Conservation (phyloP, 306 rosid genomes). For the Prunus campanulata region DNA sequence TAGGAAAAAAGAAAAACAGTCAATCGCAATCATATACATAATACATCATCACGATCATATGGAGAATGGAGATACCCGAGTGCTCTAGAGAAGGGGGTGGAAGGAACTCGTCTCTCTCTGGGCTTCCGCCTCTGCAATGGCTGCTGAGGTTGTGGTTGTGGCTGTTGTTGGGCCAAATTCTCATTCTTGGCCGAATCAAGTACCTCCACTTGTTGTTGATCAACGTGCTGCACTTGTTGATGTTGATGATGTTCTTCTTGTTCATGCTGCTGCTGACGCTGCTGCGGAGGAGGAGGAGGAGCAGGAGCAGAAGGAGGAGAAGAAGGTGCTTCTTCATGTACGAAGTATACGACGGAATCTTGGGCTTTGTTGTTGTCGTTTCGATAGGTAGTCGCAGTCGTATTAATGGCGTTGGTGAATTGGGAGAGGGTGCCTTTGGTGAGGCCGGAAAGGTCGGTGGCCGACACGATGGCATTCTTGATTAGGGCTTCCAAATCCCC, state of each 20-base stretch:
- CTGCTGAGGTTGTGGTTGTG: background rate
- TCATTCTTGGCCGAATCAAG: background rate
- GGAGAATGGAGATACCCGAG: constrained; percentile 28
- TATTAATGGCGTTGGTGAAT: constrained; percentile 24
- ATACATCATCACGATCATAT: background rate
- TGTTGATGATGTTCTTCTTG: background rate
- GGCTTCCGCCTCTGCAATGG: constrained; percentile 35
- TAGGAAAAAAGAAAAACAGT: background rate
- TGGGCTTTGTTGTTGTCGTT: background rate
- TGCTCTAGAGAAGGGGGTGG: constrained; percentile 54
- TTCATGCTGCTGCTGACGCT: background rate
- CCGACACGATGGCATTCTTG: constrained; percentile 53
- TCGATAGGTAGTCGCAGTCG: background rate
- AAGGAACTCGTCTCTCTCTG: constrained; percentile 57
- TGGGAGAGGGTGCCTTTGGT: constrained; percentile 63
- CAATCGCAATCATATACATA: background rate
- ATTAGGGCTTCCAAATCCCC: constrained; percentile 43
- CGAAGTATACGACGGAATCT: constrained; percentile 55
- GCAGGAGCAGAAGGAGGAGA: constrained; percentile 2
- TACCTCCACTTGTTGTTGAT: background rate
- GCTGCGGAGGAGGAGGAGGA: background rate
- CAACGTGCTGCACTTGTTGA: background rate
- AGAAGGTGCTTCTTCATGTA: background rate
- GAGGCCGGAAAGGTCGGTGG: constrained; percentile 75
- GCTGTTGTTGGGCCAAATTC: background rate